Evolutionary conservation across 768 basidiomycete genomes (phyloP).

Genomic region (Boletellus ananiceps): DNA sequence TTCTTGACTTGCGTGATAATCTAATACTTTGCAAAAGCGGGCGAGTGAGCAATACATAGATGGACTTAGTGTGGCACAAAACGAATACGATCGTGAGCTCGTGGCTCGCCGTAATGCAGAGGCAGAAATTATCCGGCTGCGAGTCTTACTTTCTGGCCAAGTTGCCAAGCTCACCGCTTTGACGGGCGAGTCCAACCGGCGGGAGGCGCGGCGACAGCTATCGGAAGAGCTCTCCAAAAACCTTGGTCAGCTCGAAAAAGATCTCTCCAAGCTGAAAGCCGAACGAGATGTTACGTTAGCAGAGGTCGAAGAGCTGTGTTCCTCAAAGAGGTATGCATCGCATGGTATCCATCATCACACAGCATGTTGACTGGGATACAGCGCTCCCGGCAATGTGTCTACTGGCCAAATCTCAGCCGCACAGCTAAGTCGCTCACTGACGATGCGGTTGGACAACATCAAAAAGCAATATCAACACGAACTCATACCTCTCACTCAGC

Average conservation of each 20-base stretch:
- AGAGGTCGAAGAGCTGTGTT: constrained; percentile 87
- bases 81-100: constrained; percentile 91
- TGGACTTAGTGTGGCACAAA: constrained; percentile 87
- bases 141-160: constrained; percentile 85
- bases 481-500: constrained; percentile 74
- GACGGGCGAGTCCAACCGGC: constrained; percentile 69
- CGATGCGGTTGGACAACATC: constrained; percentile 80
- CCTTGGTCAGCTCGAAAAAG: constrained; percentile 74
- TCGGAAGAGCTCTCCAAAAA: constrained; percentile 75
- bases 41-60: constrained; percentile 90
- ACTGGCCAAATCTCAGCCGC: constrained; percentile 35
- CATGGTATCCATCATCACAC: constrained; percentile 11
- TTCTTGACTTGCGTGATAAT: neutral
- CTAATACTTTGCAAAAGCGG: constrained; percentile 46
- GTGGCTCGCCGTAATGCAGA: constrained; percentile 87
- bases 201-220: constrained; percentile 74
- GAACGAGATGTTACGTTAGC: constrained; percentile 91
- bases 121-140: constrained; percentile 81
- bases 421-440: constrained; percentile 65
- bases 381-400: constrained; percentile 24
- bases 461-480: constrained; percentile 86
- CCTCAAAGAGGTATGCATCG: constrained; percentile 57
- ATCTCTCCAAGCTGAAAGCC: constrained; percentile 80
- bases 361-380: constrained; percentile 21
- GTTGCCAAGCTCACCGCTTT: constrained; percentile 83